Evolutionary conservation across 441 rosid species (phyloP), one percentile per base, ranked within the genome.

Genomic region (Euphorbia corollata): DNA sequence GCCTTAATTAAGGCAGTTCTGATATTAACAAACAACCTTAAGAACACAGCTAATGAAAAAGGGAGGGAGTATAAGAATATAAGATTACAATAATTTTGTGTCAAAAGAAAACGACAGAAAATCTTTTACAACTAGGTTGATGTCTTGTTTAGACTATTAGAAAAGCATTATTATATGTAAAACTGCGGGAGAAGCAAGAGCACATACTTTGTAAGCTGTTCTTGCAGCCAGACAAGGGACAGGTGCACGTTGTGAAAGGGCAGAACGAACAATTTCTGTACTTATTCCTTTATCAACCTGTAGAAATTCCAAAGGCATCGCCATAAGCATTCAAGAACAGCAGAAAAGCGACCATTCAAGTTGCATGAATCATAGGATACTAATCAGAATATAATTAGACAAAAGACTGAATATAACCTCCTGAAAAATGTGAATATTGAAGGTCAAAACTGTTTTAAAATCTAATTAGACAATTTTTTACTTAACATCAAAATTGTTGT

Each of bases 261-360:
- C 84, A 70, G 99, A 85, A 65, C 97, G 93, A 67, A 93, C 96
- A 59, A 91, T 82, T 83, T 93, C 96, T 65, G 93, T 85, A 82
- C 84, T 82, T 72, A 85, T 77, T 73, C 88, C 96, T 74, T 77
- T 86, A 58, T 93, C 99, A 74, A 94, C 88, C 99, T 93, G 79
- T 34, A 71, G 63, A 64, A 67, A 78, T 22, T 64, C 51, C 61
- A 62, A 68, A 71, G 64, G 48, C 9, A 59, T 32, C 19, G 12
- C 36, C 43, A 48, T 11, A 57, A 12, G 18, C 22, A 6, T 18
- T 34, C 19, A 19, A 58, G 38, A 68, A 27, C 18, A 32, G 23
- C n/a, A 23, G 64, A 50, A 9, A 0, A 32, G 51, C 24, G n/a
- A 18, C 53, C 24, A 23, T 64, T 47, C 41, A 69, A 39, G 50